Percentiles rank a stretch among this genome's conserved stretches.
These are phyloP conservation scores for Sporothrix phasma DNA, from an alignment of 2,329 filamentous ascomycete species.

Conservation along the genomic window DNA sequence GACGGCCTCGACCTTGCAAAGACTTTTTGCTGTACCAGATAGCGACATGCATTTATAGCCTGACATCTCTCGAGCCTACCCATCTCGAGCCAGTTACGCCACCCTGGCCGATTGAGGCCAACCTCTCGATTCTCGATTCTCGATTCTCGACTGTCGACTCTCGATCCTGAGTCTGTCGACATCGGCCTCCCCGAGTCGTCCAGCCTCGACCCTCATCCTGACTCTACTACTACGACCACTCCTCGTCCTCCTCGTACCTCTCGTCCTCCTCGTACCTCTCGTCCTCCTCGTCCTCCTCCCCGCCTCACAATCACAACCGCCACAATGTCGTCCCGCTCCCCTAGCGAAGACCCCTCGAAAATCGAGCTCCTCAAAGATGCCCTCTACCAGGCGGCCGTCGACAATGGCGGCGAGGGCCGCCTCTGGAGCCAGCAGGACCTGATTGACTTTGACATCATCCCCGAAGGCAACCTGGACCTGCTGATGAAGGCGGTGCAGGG, in stretches of 20 bases:
- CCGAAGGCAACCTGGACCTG: slow-evolving; percentile 44
- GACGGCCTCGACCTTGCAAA: not conserved
- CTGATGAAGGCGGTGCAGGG: slow-evolving; percentile 47
- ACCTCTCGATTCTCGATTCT: not conserved
- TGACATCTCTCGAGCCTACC: not conserved
- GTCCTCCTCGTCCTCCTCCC: not conserved
- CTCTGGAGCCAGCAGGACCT: slow-evolving; percentile 51
- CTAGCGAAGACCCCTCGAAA: slow-evolving; percentile 30
- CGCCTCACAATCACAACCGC: too few relatives aligned
- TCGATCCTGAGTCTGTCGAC: not conserved
- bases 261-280: too few relatives aligned
- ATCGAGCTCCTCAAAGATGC: slow-evolving; percentile 43
- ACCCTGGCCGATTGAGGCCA: not conserved
- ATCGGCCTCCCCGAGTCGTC: not conserved
- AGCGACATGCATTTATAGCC: slow-evolving; percentile 2
- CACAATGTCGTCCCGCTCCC: slow-evolving; percentile 18
- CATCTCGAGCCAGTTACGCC: not conserved
- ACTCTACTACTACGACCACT: not conserved
- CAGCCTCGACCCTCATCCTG: not conserved
- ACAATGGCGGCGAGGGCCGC: slow-evolving; percentile 37
- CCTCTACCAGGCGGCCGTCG: slow-evolving; percentile 46
- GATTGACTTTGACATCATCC: slow-evolving; percentile 46
- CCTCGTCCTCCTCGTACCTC: not conserved
- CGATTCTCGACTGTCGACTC: not conserved
- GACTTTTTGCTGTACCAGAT: not conserved